Conservation (phyloP, 192 early-diverging fungal species). For the Linnemannia elongata region DNA sequence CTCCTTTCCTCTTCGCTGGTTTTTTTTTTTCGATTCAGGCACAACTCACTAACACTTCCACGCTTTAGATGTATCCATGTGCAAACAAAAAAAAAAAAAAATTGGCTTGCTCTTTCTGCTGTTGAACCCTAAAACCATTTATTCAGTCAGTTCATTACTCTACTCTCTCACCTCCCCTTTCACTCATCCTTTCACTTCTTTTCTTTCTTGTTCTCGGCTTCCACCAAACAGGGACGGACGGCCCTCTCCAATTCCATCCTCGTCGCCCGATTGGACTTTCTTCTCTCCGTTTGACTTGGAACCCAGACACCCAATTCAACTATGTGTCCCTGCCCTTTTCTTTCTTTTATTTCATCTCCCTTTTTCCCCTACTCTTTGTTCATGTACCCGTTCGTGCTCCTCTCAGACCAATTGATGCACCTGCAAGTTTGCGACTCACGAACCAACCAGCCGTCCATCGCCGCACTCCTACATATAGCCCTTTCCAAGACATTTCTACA, state of each 20-base stretch:
- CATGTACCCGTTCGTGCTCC: neutral
- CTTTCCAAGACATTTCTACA: too few relatives aligned
- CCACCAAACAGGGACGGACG: constrained; percentile 2
- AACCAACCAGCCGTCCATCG: neutral
- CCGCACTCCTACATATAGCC: too few relatives aligned
- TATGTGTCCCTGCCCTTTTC: too few relatives aligned
- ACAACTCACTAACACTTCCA: neutral
- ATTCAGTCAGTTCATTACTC: neutral
- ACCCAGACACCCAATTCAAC: neutral
- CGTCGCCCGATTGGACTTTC: constrained; percentile 4
- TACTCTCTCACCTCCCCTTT: neutral
- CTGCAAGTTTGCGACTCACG: neutral
- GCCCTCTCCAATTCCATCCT: neutral
- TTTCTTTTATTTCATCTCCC: neutral
- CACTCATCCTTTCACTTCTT: neutral
- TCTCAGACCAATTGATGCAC: neutral
- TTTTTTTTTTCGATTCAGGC: neutral
- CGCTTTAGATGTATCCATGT: neutral
- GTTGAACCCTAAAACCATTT: neutral
- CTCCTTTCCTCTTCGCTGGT: neutral
- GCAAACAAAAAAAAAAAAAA: neutral
- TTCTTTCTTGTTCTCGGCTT: neutral
- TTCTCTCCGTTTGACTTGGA: neutral
- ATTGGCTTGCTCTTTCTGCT: neutral
- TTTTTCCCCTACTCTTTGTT: neutral